These are phyloP conservation scores for Rhodocollybia butyracea DNA, from an alignment of 768 basidiomycete species.

Conservation along the genomic window DNA sequence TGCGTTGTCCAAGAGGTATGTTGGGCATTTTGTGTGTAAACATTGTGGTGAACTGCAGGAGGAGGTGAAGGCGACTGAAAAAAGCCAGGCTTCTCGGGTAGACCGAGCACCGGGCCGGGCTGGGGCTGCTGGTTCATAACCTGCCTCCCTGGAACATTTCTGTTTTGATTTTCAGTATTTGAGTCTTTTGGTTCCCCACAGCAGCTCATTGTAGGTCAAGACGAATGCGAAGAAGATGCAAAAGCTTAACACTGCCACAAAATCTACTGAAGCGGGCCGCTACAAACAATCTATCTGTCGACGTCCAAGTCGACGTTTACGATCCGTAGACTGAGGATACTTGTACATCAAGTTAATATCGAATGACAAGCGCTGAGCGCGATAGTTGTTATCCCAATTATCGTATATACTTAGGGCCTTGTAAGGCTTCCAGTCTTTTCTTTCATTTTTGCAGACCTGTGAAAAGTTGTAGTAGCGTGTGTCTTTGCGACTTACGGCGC, in stretches of 20 bases:
- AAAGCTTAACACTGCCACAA: conserved; percentile 5
- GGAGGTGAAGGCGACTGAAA: conserved; percentile 46
- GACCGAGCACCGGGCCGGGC: conserved; percentile 39
- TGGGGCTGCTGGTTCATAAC: conserved; percentile 62
- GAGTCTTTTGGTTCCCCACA: conserved; percentile 50
- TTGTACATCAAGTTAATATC: too few species aligned
- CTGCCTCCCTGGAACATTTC: conserved; percentile 22
- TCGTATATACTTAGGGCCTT: too few species aligned
- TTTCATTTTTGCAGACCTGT: too few species aligned
- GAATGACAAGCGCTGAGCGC: too few species aligned
- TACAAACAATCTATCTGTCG: too few species aligned
- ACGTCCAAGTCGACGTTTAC: too few species aligned
- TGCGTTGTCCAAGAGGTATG: conserved; percentile 27
- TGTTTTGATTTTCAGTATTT: conserved; percentile 31
- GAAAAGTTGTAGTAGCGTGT: too few species aligned
- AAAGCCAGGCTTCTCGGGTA: conserved; percentile 35
- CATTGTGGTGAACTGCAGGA: conserved; percentile 29
- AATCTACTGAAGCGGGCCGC: too few species aligned
- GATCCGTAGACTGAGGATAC: too few species aligned
- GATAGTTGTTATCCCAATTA: too few species aligned
- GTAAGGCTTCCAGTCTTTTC: too few species aligned
- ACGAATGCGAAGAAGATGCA: neutral
- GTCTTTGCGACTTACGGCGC: too few species aligned
- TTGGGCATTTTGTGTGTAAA: conserved; percentile 19
- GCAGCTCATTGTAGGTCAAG: conserved; percentile 50